A percentile compares a stretch with the other conserved stretches of the same genome.
Evolutionary conservation across 257 asterid genomes (phyloP).

Genomic region (Solanum appendiculatum): DNA sequence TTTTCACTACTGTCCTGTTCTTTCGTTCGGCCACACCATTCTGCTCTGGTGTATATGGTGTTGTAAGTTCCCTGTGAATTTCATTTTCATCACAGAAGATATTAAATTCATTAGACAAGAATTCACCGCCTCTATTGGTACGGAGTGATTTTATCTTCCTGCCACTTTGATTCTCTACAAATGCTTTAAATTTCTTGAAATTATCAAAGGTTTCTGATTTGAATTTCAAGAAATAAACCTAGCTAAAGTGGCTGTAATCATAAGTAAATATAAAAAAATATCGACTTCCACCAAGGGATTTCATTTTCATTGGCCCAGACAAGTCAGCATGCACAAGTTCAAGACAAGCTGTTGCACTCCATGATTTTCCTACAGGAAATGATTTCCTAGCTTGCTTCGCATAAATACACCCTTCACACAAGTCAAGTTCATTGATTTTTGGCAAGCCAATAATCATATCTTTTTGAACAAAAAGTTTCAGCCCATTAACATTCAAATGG

Average conservation of each 20-base stretch:
- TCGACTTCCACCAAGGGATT: not conserved
- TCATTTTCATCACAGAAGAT: not conserved
- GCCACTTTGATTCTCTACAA: slow-evolving; percentile 6
- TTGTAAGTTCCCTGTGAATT: not conserved
- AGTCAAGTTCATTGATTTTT: not conserved
- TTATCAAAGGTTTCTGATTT: slow-evolving; percentile 4
- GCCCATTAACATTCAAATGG: not conserved
- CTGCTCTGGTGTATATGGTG: not conserved
- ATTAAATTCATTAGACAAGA: not conserved
- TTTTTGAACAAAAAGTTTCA: not conserved
- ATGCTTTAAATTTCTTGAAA: slow-evolving; percentile 1
- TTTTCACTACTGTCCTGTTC: slow-evolving; percentile 6
- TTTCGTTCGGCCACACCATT: not conserved
- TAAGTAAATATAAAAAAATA: not conserved
- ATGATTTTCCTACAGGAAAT: not conserved
- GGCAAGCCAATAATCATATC: slow-evolving; percentile 9
- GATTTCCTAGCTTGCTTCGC: not conserved
- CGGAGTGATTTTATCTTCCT: not conserved
- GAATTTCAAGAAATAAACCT: not conserved
- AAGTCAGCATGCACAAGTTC: not conserved
- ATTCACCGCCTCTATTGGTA: slow-evolving; percentile 8
- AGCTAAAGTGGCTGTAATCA: slow-evolving; percentile 5
- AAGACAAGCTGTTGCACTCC: slow-evolving; percentile 4
- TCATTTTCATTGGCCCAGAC: not conserved
- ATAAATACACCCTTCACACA: slow-evolving; percentile 6